Evolutionary conservation across 345 rosid genomes (phyloP), one percentile per base, ranked within the genome.

Genomic region (Camelina neglecta): DNA sequence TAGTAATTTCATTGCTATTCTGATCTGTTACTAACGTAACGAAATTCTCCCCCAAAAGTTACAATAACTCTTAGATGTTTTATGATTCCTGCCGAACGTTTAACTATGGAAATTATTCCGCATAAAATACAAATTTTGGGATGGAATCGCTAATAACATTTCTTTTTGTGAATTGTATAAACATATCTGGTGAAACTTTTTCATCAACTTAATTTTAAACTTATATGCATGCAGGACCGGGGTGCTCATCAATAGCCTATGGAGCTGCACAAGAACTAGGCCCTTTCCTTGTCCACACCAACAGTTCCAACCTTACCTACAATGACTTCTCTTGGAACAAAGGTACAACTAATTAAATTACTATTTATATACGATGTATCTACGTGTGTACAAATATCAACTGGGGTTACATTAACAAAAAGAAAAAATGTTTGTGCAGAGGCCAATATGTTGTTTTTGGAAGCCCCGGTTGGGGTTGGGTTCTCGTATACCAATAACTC

Each of bases 221-320:
- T 8, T 18, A 48, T 3, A 51, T 21, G 26, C 24, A 10, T 57
- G 36, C 79, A 88, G 97, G 97, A 68, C 97, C 97, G 0, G 97
- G 97, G 6, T 92, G 97, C 73, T 92, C 97, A 9, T 92, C 97
- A 0, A 60, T 92, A 56, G 97, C 89, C 2, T 85, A 68, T 65
- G 96, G 97, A 33, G 97, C 89, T 60, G 86, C 88, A 13, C 87
- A 87, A 75, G 97, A 92, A 80, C 87, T 89, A 57, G 97, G 97
- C 11, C 95, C 95, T 1, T 86, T 91, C 71, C 84, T 86, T 18
- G 81, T 82, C 58, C 76, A 55, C 18, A 76, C 72, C 58, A 77
- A 85, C 18, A 80, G 75, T 53, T 80, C 53, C 42, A 49, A 60
- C 5, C 90, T 89, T 54, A 71, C 62, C 10, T 72, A 75, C 53